A percentile compares a stretch with the other conserved stretches of the same genome.
phyloP scores from a whole-genome alignment of 495 filamentous ascomycete genomes.

The Neurospora sp. region DNA sequence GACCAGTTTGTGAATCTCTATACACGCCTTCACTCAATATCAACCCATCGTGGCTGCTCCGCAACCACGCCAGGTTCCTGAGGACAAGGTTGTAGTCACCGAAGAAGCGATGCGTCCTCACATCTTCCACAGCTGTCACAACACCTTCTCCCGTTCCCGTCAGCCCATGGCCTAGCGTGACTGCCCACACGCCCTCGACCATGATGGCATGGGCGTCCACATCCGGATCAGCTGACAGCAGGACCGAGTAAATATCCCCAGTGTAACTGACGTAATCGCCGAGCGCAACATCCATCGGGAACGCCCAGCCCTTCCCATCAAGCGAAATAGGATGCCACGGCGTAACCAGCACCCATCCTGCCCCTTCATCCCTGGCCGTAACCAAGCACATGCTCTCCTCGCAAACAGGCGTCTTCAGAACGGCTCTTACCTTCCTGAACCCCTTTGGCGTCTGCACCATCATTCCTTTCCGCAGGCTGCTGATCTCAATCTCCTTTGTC shows the following conservation, averaged over 20 bases:
- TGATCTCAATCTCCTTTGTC: conserved; percentile 11
- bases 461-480: conserved; percentile 20
- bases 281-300: conserved; percentile 21
- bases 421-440: conserved; percentile 19
- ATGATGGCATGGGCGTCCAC: conserved; percentile 29
- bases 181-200: conserved; percentile 32
- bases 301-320: conserved; percentile 19
- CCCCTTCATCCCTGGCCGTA: neutral
- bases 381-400: conserved; percentile 15
- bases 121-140: conserved; percentile 9
- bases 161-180: conserved; percentile 36
- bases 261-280: conserved; percentile 20
- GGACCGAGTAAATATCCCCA: conserved; percentile 32
- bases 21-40: conserved; percentile 23
- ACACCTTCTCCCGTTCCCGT: neutral
- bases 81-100: conserved; percentile 28
- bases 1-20: conserved; percentile 23
- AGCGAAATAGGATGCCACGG: conserved; percentile 33
- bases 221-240: conserved; percentile 28
- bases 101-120: conserved; percentile 32
- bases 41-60: conserved; percentile 20
- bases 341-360: conserved; percentile 19
- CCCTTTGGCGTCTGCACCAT: conserved; percentile 30
- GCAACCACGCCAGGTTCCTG: conserved; percentile 16
- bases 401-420: conserved; percentile 26